These are phyloP conservation scores for Pulveroboletus sp. DNA, from an alignment of 768 basidiomycete genomes.

Conservation along the genomic window DNA sequence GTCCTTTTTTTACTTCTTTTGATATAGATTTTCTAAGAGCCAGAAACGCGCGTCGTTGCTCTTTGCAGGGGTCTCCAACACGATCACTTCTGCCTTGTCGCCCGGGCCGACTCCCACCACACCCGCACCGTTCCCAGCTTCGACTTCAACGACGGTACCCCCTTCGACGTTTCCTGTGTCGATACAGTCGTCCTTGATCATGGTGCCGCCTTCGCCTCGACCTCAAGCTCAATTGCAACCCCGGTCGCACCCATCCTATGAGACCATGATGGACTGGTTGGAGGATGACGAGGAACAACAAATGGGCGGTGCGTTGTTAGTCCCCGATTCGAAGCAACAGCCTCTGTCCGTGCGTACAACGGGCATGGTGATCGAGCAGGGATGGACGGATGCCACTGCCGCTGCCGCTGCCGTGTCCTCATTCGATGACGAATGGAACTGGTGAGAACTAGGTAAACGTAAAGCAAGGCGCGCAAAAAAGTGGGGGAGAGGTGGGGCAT, in stretches of 20 bases:
- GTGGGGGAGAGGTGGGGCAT: no score
- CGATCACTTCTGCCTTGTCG: slow-evolving; percentile 45
- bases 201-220: slow-evolving; percentile 6
- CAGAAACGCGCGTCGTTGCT: slow-evolving; percentile 67
- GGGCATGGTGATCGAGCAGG: no score
- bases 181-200: neutral
- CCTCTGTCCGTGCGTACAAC: neutral
- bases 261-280: slow-evolving; percentile 16
- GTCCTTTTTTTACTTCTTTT: neutral
- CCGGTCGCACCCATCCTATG: slow-evolving; percentile 5
- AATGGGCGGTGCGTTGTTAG: slow-evolving; percentile 20
- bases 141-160: slow-evolving; percentile 7
- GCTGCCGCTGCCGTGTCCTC: slow-evolving; percentile 4
- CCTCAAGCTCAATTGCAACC: neutral
- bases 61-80: slow-evolving; percentile 59
- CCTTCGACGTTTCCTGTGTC: neutral
- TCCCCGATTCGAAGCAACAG: slow-evolving; percentile 28
- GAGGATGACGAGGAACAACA: slow-evolving; percentile 40
- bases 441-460: slow-evolving; percentile 31
- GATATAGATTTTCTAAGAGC: slow-evolving; percentile 53
- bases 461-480: no score
- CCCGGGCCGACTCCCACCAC: slow-evolving; percentile 34
- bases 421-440: slow-evolving; percentile 54
- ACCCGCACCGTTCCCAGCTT: slow-evolving; percentile 10
- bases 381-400: no score